Conservation (phyloP, 805 yeast species). For the Kodamaea jinghongensis region DNA sequence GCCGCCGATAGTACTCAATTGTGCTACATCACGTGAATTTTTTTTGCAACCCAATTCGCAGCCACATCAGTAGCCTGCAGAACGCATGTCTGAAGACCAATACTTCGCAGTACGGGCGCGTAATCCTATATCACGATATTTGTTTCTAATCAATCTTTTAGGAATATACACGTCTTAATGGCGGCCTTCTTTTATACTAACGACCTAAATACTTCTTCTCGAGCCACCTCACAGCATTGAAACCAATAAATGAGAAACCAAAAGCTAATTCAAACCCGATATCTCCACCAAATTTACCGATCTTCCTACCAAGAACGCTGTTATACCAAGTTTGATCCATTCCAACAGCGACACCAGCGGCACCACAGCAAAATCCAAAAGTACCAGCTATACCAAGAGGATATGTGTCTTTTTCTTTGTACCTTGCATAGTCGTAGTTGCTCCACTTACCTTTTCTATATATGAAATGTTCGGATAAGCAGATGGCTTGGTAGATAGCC, state of each 20-base stretch:
- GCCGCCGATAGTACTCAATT: too few relatives aligned
- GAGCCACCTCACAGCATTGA: slow-evolving; percentile 54
- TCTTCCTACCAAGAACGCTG: slow-evolving; percentile 62
- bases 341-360: slow-evolving; percentile 81
- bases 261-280: slow-evolving; percentile 80
- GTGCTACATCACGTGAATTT: too few relatives aligned
- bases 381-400: slow-evolving; percentile 81
- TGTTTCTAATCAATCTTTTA: too few relatives aligned
- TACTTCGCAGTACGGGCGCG: too few relatives aligned
- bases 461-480: slow-evolving; percentile 79
- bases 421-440: slow-evolving; percentile 62
- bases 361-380: slow-evolving; percentile 77
- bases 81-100: too few relatives aligned
- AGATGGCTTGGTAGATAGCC: slow-evolving; percentile 76
- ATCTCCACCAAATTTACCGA: slow-evolving; percentile 77
- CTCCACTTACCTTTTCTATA: slow-evolving; percentile 60
- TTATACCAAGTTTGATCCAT: slow-evolving; percentile 84
- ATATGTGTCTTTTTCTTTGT: slow-evolving; percentile 53
- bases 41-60: too few relatives aligned
- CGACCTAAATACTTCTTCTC: slow-evolving; percentile 66
- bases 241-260: slow-evolving; percentile 63
- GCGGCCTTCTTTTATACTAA: too few relatives aligned
- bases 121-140: too few relatives aligned
- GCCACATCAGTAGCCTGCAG: too few relatives aligned
- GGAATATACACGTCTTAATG: too few relatives aligned